phyloP scores from a whole-genome alignment of 179 eudicot species.

The Spinacia oleracea region DNA sequence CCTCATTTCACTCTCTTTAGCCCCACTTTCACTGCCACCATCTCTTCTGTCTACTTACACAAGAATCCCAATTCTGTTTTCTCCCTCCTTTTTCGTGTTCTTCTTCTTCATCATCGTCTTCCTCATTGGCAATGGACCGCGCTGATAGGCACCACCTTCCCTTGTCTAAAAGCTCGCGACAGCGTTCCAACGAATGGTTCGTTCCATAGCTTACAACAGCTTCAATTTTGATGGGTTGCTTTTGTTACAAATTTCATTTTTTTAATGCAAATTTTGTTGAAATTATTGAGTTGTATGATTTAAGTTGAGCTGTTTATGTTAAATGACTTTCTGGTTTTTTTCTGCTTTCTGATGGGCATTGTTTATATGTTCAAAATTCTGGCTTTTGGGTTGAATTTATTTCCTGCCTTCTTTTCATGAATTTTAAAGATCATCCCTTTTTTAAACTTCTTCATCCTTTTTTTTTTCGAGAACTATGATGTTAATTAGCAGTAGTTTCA shows the following conservation, averaged over 20 bases:
- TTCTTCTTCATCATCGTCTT: slow-evolving; percentile 19
- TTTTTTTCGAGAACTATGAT: neutral
- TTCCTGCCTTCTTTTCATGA: neutral
- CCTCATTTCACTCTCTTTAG: slow-evolving; percentile 31
- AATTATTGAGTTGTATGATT: slow-evolving; percentile 15
- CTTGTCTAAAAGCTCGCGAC: slow-evolving; percentile 56
- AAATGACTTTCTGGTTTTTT: slow-evolving; percentile 11
- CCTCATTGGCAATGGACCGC: slow-evolving; percentile 38
- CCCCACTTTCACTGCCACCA: slow-evolving; percentile 36
- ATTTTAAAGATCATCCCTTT: slow-evolving; percentile 14
- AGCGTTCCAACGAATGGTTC: slow-evolving; percentile 78
- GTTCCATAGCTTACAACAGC: slow-evolving; percentile 11
- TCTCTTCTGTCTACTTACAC: slow-evolving; percentile 33
- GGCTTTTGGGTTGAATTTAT: neutral
- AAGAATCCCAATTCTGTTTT: slow-evolving; percentile 14
- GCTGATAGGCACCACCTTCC: slow-evolving; percentile 61
- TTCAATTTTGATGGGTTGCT: slow-evolving; percentile 9
- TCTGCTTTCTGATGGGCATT: slow-evolving; percentile 1
- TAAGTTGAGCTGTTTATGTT: slow-evolving; percentile 7
- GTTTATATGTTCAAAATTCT: neutral
- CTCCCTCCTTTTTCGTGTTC: slow-evolving; percentile 14
- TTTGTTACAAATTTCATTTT: neutral
- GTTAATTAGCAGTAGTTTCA: neutral
- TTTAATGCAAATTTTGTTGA: neutral
- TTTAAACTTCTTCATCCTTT: neutral